A percentile compares a stretch with the other conserved stretches of the same genome.
Conservation (phyloP, 2,329 filamentous ascomycete genomes). For the Aspergillus sp. region DNA sequence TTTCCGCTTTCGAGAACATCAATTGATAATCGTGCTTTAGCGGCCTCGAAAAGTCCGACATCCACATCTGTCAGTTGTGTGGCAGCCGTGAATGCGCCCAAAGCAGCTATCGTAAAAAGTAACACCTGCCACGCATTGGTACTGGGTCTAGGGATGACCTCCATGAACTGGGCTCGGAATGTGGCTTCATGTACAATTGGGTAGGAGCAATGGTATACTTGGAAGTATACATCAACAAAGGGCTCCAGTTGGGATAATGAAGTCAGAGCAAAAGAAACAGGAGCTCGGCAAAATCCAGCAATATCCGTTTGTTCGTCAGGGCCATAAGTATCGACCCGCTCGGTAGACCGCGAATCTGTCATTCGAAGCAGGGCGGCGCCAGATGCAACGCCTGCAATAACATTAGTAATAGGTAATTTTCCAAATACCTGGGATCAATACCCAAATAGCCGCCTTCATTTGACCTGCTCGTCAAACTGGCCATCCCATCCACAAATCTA, state of each 20-base stretch:
- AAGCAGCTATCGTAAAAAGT: conserved; percentile 27
- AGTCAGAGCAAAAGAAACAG: conserved; percentile 2
- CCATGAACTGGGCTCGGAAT: conserved; percentile 32
- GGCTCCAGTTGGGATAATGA: conserved; percentile 8
- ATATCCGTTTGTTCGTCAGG: background rate
- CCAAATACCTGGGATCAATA: background rate
- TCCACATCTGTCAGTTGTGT: conserved; percentile 20
- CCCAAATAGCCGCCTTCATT: conserved; percentile 11
- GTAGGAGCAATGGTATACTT: conserved; percentile 30
- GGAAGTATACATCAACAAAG: conserved; percentile 30
- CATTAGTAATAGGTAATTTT: background rate
- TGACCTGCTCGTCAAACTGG: conserved; percentile 7
- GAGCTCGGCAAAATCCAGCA: conserved; percentile 1
- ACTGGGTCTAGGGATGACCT: conserved; percentile 26
- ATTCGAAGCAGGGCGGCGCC: conserved; percentile 10
- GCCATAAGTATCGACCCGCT: background rate
- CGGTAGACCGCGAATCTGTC: conserved; percentile 5
- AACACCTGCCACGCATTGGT: conserved; percentile 28
- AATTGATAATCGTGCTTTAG: conserved; percentile 29
- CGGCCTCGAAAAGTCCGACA: conserved; percentile 30
- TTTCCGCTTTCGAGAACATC: conserved; percentile 34
- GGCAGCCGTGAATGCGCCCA: conserved; percentile 25
- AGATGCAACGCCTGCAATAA: conserved; percentile 8
- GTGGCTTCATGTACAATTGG: conserved; percentile 35
- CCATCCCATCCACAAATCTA: conserved; percentile 12